A percentile compares a stretch with the other conserved stretches of the same genome.
These are phyloP conservation scores for Magnaporthiopsis incrustans DNA, from an alignment of 2,329 filamentous ascomycete genomes.

Conservation along the genomic window DNA sequence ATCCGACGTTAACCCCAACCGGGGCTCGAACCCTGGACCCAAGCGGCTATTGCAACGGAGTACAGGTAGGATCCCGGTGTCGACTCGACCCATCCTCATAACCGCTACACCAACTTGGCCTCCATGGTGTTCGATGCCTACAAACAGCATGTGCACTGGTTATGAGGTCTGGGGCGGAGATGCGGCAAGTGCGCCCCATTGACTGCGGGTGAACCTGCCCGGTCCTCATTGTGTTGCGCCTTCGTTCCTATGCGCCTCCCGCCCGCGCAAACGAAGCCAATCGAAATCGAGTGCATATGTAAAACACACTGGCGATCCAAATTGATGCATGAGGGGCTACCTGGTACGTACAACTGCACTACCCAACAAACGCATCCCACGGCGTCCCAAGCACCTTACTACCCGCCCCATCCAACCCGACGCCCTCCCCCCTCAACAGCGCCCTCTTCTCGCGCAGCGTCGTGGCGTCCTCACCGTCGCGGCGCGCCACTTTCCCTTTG, in stretches of 20 bases:
- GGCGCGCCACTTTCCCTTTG: conserved; percentile 55
- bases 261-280: too few relatives aligned
- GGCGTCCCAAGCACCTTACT: conserved; percentile 54
- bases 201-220: too few relatives aligned
- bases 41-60: too few relatives aligned
- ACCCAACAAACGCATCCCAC: conserved; percentile 16
- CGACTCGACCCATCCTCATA: background rate
- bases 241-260: too few relatives aligned
- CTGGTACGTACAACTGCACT: background rate
- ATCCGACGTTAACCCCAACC: too few relatives aligned
- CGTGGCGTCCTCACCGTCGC: conserved; percentile 51
- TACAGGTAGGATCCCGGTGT: too few relatives aligned
- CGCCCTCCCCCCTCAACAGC: conserved; percentile 55
- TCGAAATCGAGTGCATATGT: too few relatives aligned
- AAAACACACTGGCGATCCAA: too few relatives aligned
- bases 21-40: too few relatives aligned
- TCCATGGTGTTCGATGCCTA: background rate
- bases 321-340: too few relatives aligned
- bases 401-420: conserved; percentile 47
- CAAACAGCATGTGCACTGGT: background rate
- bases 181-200: too few relatives aligned
- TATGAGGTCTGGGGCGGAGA: background rate
- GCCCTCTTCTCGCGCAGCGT: conserved; percentile 57
- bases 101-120: background rate
- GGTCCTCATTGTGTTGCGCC: too few relatives aligned